Evolutionary conservation across 257 asterid genomes (phyloP).

Genomic region (Nemophila menziesii): DNA sequence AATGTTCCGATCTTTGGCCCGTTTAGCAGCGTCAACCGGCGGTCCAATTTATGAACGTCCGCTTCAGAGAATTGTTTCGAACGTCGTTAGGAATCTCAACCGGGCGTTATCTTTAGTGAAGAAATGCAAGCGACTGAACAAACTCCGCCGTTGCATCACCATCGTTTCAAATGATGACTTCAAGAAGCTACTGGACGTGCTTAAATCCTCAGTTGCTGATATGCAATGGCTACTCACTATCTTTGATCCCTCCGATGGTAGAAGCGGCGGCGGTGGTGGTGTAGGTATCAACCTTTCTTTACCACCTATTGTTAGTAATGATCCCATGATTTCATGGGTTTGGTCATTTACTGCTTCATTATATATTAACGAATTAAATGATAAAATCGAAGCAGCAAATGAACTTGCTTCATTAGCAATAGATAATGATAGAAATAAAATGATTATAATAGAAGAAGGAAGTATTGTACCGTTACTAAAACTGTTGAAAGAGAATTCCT

Average conservation of each 20-base stretch:
- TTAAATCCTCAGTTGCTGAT: conserved; percentile 63
- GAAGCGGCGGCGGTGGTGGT: conserved; percentile 64
- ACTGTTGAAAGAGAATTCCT: conserved; percentile 45
- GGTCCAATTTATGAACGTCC: conserved; percentile 61
- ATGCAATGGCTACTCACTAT: conserved; percentile 57
- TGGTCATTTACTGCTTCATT: conserved; percentile 71
- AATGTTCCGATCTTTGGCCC: conserved; percentile 58
- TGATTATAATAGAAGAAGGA: conserved; percentile 71
- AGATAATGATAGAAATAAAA: conserved; percentile 80
- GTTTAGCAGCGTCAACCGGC: conserved; percentile 34
- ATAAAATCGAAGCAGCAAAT: conserved; percentile 59
- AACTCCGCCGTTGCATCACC: conserved; percentile 47
- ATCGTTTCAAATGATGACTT: conserved; percentile 68
- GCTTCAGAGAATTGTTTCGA: conserved; percentile 47
- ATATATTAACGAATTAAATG: conserved; percentile 44
- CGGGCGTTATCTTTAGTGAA: conserved; percentile 37
- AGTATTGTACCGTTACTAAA: conserved; percentile 57
- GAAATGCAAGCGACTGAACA: conserved; percentile 54
- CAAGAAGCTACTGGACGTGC: conserved; percentile 35
- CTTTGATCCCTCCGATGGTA: conserved; percentile 40
- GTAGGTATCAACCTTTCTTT: conserved; percentile 57
- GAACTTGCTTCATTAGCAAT: conserved; percentile 54
- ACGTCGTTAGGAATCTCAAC: conserved; percentile 42
- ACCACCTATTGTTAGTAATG: conserved; percentile 82
- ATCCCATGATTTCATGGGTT: conserved; percentile 73